Evolutionary conservation across 2,329 filamentous ascomycete genomes (phyloP).

Genomic region (Venturia effusa): DNA sequence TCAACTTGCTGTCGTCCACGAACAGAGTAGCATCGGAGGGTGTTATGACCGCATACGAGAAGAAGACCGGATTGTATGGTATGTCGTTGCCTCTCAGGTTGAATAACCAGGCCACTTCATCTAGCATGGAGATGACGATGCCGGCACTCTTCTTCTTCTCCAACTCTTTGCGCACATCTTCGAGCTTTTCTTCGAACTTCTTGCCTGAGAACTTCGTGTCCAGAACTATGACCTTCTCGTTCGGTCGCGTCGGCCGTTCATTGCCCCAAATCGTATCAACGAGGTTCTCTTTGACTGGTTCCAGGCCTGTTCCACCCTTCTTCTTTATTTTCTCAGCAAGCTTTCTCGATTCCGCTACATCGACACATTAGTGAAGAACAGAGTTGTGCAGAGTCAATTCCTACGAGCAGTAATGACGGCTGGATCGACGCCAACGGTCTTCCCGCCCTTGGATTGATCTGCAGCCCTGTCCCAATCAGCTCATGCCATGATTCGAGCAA

Average conservation of each 20-base stretch:
- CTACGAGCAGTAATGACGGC: conserved; percentile 64
- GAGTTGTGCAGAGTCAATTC: conserved; percentile 33
- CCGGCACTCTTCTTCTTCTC: conserved; percentile 43
- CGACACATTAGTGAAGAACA: conserved; percentile 1
- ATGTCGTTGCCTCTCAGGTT: conserved; percentile 93
- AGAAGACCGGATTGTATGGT: conserved; percentile 96
- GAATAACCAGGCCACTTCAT: conserved; percentile 98
- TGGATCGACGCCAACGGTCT: conserved; percentile 83
- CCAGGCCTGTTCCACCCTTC: conserved; percentile 66
- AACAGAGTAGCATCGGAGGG: conserved; percentile 68
- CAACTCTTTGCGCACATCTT: conserved; percentile 79
- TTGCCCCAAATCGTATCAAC: conserved; percentile 83
- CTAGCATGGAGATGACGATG: conserved; percentile 56
- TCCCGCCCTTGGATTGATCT: conserved; percentile 75
- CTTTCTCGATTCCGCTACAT: conserved; percentile 54
- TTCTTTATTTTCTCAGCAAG: conserved; percentile 79
- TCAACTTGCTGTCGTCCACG: conserved; percentile 69
- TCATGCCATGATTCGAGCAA: neutral
- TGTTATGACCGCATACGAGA: conserved; percentile 87
- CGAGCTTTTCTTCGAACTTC: conserved; percentile 69
- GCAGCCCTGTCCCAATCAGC: conserved; percentile 41
- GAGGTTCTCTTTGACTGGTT: conserved; percentile 69
- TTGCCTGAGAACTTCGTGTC: conserved; percentile 69
- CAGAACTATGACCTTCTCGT: conserved; percentile 64
- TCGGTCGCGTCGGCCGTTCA: conserved; percentile 62